Evolutionary conservation across 2,329 filamentous ascomycete genomes (phyloP), one percentile per base, ranked within the genome.

Genomic region (Colletotrichum ledebouriae): DNA sequence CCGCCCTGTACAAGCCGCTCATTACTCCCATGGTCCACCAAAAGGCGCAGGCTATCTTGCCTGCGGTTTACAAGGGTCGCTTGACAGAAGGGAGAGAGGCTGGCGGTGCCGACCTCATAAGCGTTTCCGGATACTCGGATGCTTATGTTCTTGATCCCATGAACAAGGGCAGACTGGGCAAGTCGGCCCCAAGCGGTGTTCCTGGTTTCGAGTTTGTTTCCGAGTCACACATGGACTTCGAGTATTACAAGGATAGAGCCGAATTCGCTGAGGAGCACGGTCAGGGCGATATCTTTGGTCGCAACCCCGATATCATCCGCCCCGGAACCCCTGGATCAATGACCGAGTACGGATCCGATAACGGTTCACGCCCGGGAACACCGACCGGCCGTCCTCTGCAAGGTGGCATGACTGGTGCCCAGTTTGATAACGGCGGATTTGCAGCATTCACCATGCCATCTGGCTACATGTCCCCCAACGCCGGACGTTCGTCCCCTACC

Each of bases 21-120:
- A 94, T 95, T 73, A 97, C 94, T 0, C 95, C 95, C 3, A 98
- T 98, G 94, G 95, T 98, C 3, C 92, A 97, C 74, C 92, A 93
- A 61, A 97, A 92, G 79, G 93, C 94, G 2, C 93, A 96, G 74
- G 94, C 96, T 67, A 86, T 96, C 46, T 86, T 99, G 10, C 90
- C 91, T n/a, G 89, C 92, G 49, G 86, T 99, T 57, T 98, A 98
- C 77, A 90, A 90, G 25, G 95, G 94, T 11, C 90, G 95, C 4
- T 81, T 97, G 25, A 86, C 85, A 2, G 90, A 94, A 64, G 87
- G 89, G 1, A 86, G 89, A 33, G 87, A 88, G 29, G 85, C 84
- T 2, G 85, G 84, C n/a, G 82, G 86, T 0, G 82, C 85, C 63
- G 85, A 90, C 59, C 79, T 84, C 29, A 81, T 82, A 73, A 89